Evolutionary conservation across 2,329 filamentous ascomycete species (phyloP).

Genomic region (Diaporthe capsici): DNA sequence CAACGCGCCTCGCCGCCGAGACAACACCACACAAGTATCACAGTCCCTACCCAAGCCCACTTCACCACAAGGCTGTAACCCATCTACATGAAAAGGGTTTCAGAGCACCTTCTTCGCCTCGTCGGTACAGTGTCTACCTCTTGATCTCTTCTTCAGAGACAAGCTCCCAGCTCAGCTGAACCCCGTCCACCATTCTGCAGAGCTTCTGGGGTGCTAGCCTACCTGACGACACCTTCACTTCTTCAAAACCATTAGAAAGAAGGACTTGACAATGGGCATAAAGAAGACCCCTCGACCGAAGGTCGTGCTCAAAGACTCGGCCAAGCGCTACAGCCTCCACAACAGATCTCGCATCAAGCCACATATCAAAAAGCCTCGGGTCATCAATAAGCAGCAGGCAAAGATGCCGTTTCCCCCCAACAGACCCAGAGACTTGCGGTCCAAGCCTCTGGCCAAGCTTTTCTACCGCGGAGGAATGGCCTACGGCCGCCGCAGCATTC

Average conservation of each 20-base stretch:
- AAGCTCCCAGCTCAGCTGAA: background rate
- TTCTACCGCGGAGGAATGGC: constrained; percentile 7
- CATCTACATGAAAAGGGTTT: too few species aligned
- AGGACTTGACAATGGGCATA: background rate
- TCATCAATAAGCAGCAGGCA: background rate
- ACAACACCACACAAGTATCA: background rate
- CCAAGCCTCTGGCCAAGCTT: background rate
- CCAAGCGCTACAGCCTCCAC: background rate
- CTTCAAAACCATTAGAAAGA: background rate
- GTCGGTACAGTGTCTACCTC: background rate
- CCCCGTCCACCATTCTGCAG: background rate
- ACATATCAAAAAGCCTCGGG: background rate
- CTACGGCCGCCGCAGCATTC: background rate
- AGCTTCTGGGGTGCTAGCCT: rapidly evolving
- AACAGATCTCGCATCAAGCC: background rate
- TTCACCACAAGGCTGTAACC: background rate
- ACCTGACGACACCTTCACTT: background rate
- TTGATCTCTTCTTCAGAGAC: background rate
- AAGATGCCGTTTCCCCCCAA: background rate
- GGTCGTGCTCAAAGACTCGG: background rate
- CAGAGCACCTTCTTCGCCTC: too few species aligned
- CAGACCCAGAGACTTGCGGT: too few species aligned
- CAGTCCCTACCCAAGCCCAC: too few species aligned
- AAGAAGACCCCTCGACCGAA: background rate
- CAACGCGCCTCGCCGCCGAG: background rate